phyloP scores from a whole-genome alignment of 108 stramenopile species.

The Nannochloropsis salina region DNA sequence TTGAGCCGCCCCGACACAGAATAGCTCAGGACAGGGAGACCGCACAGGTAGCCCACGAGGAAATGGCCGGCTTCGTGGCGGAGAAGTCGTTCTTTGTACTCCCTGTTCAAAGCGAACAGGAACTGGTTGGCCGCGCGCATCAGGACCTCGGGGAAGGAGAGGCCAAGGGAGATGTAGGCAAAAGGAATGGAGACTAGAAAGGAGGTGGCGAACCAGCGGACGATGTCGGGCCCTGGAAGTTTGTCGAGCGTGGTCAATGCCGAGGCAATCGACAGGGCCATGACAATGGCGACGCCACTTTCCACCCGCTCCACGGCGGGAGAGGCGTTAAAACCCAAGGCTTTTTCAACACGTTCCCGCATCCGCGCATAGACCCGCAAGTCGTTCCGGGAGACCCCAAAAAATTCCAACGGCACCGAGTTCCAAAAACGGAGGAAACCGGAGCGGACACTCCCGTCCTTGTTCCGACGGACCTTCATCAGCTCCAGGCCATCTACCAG shows the following conservation, averaged over 20 bases:
- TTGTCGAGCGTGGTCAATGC: background rate
- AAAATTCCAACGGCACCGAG: background rate
- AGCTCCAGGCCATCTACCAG: conserved; percentile 1
- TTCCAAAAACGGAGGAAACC: background rate
- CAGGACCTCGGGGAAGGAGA: background rate
- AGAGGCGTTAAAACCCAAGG: background rate
- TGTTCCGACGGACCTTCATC: background rate
- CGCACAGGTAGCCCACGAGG: background rate
- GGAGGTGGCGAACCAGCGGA: background rate
- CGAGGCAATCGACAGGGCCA: background rate
- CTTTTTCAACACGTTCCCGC: background rate
- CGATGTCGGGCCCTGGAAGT: background rate
- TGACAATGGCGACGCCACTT: background rate
- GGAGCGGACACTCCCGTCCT: background rate
- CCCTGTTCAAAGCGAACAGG: background rate
- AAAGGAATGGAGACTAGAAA: background rate
- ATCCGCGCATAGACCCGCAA: background rate
- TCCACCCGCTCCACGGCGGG: background rate
- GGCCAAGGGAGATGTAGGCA: background rate
- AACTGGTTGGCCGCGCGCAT: background rate
- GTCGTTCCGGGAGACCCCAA: background rate
- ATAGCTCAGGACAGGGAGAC: background rate
- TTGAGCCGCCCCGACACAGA: background rate
- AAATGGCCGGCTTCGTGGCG: conserved; percentile 6
- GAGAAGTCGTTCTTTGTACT: background rate